Base-by-base conservation (phyloP, 345 rosid genomes). In the Erucastrum elatum region DNA sequence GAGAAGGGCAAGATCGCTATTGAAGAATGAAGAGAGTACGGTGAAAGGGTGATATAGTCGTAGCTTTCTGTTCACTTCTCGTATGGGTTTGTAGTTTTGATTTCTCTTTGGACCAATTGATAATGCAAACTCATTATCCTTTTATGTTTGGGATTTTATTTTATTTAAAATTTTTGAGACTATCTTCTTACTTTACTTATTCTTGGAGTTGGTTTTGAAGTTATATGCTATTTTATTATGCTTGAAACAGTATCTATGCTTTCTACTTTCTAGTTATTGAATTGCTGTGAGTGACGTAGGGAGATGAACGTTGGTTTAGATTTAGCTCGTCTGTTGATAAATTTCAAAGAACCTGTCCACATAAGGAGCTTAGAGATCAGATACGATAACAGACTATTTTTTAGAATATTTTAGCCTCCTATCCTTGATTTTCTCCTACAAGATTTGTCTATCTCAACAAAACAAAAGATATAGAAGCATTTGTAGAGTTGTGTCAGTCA, bases 1-100 rank as follows among this genome's bases (percentile, higher is more conserved):
- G 88, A 88, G 84, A 88, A 75, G 80, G 85, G 87, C 51, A 85
- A 81, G 66, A 82, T 88, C 16, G 81, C 49, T 0, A 85, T 34
- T 39, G 90, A 84, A 29, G 84, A 87, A 72, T 87, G 84, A 85
- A 72, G 34, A 25, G 39, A 53, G 30, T 26, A 27, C 53, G 59
- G 35, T 71, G 31, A 31, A 64, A 51, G 41, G 51, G 70, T 63
- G 58, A 26, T 37, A 15, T 69, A 49, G 17, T 69, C 9, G 65
- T 77, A 69, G 80, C 70, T 16, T 77, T 75, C 63, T 75, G 58
- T 8, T 65, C 6, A 26, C 77, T 51, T 33, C 26, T 65, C 25
- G 15, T 9, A 29, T 39, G 66, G 26, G 58, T 64, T 63, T 67
- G 67, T 75, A 39, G 67, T 59, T 58, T 75, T 58, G 9, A 31